phyloP scores from a whole-genome alignment of 495 filamentous ascomycete genomes.

The Penicillium soppii region DNA sequence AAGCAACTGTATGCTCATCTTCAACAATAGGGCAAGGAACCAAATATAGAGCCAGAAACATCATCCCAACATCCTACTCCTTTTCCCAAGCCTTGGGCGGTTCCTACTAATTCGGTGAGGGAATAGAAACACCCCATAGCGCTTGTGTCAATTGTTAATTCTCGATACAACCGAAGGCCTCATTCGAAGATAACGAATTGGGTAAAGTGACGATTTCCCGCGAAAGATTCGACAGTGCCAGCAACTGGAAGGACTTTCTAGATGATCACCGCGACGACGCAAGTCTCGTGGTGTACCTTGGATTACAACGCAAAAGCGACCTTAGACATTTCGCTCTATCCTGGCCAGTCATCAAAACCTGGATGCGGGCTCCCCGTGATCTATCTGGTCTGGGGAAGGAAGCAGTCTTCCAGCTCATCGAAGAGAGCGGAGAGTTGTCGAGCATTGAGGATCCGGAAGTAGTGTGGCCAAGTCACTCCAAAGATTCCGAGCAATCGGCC shows the following conservation, averaged over 20 bases:
- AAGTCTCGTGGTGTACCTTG: neutral
- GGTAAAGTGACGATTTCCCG: too few relatives aligned
- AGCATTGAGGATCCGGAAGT: neutral
- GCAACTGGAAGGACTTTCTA: neutral
- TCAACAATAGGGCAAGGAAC: too few relatives aligned
- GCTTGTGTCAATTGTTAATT: too few relatives aligned
- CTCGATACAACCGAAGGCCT: too few relatives aligned
- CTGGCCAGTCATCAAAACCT: neutral
- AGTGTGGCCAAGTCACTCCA: neutral
- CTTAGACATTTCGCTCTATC: neutral
- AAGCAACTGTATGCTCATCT: too few relatives aligned
- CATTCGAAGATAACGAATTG: too few relatives aligned
- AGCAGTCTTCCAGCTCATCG: neutral
- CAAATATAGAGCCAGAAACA: too few relatives aligned
- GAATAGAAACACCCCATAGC: too few relatives aligned
- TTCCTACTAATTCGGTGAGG: too few relatives aligned
- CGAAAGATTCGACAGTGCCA: neutral
- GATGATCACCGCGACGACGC: neutral
- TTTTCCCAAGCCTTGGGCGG: too few relatives aligned
- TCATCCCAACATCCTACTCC: too few relatives aligned
- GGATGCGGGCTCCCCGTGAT: neutral
- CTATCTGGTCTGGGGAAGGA: neutral
- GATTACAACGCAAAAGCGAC: neutral
- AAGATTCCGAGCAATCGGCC: neutral
- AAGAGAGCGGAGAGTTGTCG: neutral